Base-by-base conservation (phyloP, 2,329 filamentous ascomycete species). In the Mariannaea sp. region DNA sequence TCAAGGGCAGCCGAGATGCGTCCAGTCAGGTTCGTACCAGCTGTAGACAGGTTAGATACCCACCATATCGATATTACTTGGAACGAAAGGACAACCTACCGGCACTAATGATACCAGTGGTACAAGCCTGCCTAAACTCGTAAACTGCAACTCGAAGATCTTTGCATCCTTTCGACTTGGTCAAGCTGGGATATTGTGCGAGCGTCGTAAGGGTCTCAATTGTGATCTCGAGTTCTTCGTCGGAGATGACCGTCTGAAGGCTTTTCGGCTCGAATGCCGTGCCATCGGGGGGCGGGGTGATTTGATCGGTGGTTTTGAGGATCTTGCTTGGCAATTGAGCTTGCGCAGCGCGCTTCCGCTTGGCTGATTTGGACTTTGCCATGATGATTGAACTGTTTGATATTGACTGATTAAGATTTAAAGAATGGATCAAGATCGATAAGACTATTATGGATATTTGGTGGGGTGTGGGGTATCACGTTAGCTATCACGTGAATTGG, bases 131-230 rank as follows among this genome's bases (percentile, higher is more conserved):
- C 1, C 85, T 81, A 54, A 90, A 89, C 16, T 85, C 82, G 63
- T 87, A 88, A 7, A 88, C 85, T 5, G 86, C 86, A 3, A 80
- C 81, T 16, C 87, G 77, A 2, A 89, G 72, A 41, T 86, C 83
- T 63, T 83, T 86, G 72, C 86, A 89, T 19, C 77, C 78, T 64
- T 87, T 88, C 0, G 84, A 83, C 69, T 89, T 89, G 68, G 87
- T 88, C 17, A 88, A 65, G 17, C 70, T 71, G 0, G 86, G 86
- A 57, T 88, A 79, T 52, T 80, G 71, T 0, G 84, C 72, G 9
- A 89, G 76, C 0, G 80, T 77, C 2, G 73, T 75, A 22, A 89
- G 76, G 0, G 85, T 88, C 26, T 89, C 86, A 50, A 87, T 77
- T 1, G 85, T 77, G 51, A 88, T 82, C 39, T 88, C 86, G 49